Percentiles rank a stretch among this genome's conserved stretches.
These are phyloP conservation scores for Vitis amurensis DNA, from an alignment of 164 flowering plant species.

Conservation along the genomic window DNA sequence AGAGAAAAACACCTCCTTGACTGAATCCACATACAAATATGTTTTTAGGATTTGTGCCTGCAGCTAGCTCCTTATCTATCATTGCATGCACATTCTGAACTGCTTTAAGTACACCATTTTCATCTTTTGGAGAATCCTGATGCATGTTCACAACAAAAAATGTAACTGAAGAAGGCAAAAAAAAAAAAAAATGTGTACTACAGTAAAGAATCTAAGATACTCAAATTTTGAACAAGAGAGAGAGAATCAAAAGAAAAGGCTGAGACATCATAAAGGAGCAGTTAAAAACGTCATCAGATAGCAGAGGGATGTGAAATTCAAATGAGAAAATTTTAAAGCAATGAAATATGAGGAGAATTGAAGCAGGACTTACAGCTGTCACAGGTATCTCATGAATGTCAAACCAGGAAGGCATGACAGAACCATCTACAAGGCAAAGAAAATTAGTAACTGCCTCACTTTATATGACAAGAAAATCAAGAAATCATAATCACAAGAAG, in stretches of 20 bases:
- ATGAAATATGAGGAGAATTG: not conserved
- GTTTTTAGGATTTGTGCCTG: conserved; percentile 75
- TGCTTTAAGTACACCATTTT: conserved; percentile 65
- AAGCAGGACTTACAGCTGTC: conserved; percentile 62
- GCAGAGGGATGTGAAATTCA: not conserved
- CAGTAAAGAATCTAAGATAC: no score
- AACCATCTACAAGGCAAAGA: conserved; percentile 63
- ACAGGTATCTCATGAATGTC: conserved; percentile 90
- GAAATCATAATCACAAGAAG: no score
- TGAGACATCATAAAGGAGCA: no score
- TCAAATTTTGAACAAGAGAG: no score
- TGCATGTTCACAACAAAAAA: conserved; percentile 6
- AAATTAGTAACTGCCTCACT: not conserved
- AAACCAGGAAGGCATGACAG: conserved; percentile 97
- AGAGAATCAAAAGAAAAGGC: no score
- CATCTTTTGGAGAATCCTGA: conserved; percentile 87
- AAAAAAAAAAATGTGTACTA: not conserved
- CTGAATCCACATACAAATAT: conserved; percentile 93
- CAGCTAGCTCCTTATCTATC: conserved; percentile 87
- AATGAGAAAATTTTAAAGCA: not conserved
- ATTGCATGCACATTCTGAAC: conserved; percentile 80
- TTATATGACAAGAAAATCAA: not conserved
- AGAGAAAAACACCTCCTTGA: conserved; percentile 80
- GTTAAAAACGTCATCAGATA: no score
- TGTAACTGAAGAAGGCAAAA: not conserved